Percentiles rank a stretch among this genome's conserved stretches.
Evolutionary conservation across 2,329 filamentous ascomycete species (phyloP).

Genomic region (Albophoma yamanashiensis): DNA sequence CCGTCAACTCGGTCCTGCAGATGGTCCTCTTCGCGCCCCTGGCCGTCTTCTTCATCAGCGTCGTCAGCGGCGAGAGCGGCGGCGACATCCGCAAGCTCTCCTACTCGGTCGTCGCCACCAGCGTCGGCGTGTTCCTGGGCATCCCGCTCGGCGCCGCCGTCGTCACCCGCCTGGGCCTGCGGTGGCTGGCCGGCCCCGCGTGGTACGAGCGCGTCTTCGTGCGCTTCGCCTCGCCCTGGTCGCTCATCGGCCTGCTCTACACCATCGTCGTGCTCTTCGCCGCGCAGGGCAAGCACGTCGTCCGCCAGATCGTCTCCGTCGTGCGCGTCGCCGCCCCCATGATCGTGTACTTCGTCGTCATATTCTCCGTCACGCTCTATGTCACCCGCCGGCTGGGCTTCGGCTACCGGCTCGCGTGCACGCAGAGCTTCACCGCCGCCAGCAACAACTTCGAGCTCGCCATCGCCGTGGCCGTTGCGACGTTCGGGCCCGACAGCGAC

Average conservation of each 20-base stretch:
- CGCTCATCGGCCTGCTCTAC: slow-evolving; percentile 73
- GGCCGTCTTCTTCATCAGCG: slow-evolving; percentile 56
- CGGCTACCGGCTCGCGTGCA: slow-evolving; percentile 57
- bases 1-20: slow-evolving; percentile 64
- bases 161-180: slow-evolving; percentile 57
- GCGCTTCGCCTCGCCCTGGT: slow-evolving; percentile 59
- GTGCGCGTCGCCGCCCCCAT: slow-evolving; percentile 72
- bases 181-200: slow-evolving; percentile 37
- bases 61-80: slow-evolving; percentile 45
- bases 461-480: slow-evolving; percentile 77
- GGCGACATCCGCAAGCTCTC: slow-evolving; percentile 22
- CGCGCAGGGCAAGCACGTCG: slow-evolving; percentile 65
- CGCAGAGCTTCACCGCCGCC: slow-evolving; percentile 79
- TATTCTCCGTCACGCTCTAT: slow-evolving; percentile 61
- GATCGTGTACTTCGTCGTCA: slow-evolving; percentile 66
- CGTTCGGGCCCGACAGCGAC: slow-evolving; percentile 66
- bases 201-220: slow-evolving; percentile 64
- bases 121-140: slow-evolving; percentile 74
- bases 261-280: slow-evolving; percentile 82
- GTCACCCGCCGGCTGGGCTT: slow-evolving; percentile 58
- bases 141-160: slow-evolving; percentile 75
- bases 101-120: slow-evolving; percentile 63
- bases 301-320: slow-evolving; percentile 75
- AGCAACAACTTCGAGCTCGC: slow-evolving; percentile 93
- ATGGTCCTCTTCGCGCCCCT: slow-evolving; percentile 64